phyloP scores from a whole-genome alignment of 2,329 filamentous ascomycete genomes.

The Coniella vitis region DNA sequence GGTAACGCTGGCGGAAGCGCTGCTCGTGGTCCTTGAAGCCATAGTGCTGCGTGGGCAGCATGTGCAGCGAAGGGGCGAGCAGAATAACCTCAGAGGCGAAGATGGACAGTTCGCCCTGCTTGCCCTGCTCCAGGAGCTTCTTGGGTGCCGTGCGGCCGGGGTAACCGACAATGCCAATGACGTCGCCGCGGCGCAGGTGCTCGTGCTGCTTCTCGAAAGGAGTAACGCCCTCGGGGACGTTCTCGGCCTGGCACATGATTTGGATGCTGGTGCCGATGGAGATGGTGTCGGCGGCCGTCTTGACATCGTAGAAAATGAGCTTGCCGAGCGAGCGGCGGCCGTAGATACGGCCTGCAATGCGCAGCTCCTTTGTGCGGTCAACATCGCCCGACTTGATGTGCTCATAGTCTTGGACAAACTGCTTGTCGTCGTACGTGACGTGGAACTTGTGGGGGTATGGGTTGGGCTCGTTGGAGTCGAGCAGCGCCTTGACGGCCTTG shows the following conservation, averaged over 20 bases:
- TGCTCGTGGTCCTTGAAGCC: slow-evolving; percentile 95
- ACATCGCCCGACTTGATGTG: slow-evolving; percentile 75
- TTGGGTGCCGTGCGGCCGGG: slow-evolving; percentile 83
- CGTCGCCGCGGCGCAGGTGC: slow-evolving; percentile 81
- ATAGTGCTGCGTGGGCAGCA: slow-evolving; percentile 83
- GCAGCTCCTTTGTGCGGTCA: slow-evolving; percentile 66
- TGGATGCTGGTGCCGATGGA: slow-evolving; percentile 73
- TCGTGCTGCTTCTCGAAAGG: slow-evolving; percentile 86
- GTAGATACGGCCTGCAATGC: slow-evolving; percentile 81
- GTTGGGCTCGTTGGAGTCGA: slow-evolving; percentile 66
- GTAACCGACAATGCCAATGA: slow-evolving; percentile 81
- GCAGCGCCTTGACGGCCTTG: slow-evolving; percentile 67
- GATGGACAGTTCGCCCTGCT: slow-evolving; percentile 87
- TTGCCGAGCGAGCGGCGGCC: slow-evolving; percentile 80
- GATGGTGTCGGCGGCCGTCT: slow-evolving; percentile 42
- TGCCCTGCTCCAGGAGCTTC: slow-evolving; percentile 70
- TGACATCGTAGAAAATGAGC: slow-evolving; percentile 86
- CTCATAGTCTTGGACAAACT: slow-evolving; percentile 72
- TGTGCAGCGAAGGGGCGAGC: slow-evolving; percentile 84
- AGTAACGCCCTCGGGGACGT: slow-evolving; percentile 57
- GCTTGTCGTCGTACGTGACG: slow-evolving; percentile 71
- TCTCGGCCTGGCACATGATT: slow-evolving; percentile 84
- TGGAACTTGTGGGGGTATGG: slow-evolving; percentile 94
- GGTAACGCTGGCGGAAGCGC: slow-evolving; percentile 85
- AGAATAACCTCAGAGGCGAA: slow-evolving; percentile 83